phyloP scores from a whole-genome alignment of 2,329 filamentous ascomycete genomes.

The Pseudogymnoascus sp. region DNA sequence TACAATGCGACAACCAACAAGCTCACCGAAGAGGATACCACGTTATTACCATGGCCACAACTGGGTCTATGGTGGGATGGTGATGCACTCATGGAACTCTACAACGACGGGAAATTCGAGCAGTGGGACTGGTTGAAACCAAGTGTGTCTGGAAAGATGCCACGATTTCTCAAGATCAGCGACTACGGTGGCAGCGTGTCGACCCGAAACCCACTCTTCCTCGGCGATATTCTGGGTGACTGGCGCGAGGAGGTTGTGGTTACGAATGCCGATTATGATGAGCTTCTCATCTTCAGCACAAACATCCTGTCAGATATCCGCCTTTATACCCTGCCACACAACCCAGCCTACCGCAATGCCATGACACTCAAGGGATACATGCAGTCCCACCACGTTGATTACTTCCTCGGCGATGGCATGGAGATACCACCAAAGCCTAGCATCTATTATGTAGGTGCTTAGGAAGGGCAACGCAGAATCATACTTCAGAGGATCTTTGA shows the following conservation, averaged over 20 bases:
- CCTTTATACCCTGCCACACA: slow-evolving; percentile 3
- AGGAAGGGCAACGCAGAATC: not conserved
- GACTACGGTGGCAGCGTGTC: not conserved
- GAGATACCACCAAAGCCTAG: not conserved
- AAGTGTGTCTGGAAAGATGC: not conserved
- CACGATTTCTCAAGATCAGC: not conserved
- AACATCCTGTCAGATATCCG: not conserved
- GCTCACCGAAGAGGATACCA: not conserved
- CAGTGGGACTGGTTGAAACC: not conserved
- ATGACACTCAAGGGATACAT: slow-evolving; percentile 6
- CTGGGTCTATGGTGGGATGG: not conserved
- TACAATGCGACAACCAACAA: not conserved
- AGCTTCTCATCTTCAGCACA: not conserved
- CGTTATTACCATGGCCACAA: not conserved
- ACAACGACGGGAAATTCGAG: slow-evolving; percentile 7
- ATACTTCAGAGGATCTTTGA: not conserved
- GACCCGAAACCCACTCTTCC: not conserved
- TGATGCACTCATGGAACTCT: not conserved
- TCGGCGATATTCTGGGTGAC: not conserved
- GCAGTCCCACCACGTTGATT: not conserved
- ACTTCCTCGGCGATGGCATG: not conserved
- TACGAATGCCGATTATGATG: not conserved
- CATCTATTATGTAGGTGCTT: not conserved
- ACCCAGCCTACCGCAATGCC: slow-evolving; percentile 1
- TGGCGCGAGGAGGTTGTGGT: slow-evolving; percentile 4